Conservation (phyloP, 495 filamentous ascomycete species). For the Cercophora newfieldiana region DNA sequence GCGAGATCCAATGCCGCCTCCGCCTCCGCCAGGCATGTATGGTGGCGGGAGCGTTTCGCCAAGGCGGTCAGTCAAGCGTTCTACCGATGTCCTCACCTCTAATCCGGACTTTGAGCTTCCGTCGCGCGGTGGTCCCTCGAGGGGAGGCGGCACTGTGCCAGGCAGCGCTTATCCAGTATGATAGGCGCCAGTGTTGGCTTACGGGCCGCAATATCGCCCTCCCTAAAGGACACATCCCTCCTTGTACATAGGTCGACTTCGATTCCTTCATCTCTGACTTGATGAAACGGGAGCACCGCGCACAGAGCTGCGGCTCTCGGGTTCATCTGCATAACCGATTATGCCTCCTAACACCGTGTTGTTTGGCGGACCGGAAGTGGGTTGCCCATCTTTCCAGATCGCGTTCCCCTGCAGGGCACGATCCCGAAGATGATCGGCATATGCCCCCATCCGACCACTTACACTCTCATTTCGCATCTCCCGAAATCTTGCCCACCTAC, state of each 20-base stretch:
- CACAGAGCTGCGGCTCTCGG: neutral
- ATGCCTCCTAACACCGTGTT: neutral
- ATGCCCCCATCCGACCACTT: neutral
- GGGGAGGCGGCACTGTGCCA: conserved; percentile 32
- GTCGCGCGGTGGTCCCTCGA: conserved; percentile 28
- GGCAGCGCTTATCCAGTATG: conserved; percentile 40
- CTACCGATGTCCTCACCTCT: conserved; percentile 60
- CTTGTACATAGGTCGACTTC: neutral
- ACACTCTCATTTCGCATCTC: neutral
- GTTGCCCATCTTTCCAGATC: too few relatives aligned
- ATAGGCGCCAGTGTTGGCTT: too few relatives aligned
- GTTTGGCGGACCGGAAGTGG: neutral
- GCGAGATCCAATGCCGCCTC: conserved; percentile 52
- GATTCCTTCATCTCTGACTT: too few relatives aligned
- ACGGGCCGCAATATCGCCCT: neutral
- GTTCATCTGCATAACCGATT: neutral
- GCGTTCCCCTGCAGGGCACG: too few relatives aligned
- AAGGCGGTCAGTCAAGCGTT: conserved; percentile 46
- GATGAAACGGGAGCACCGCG: too few relatives aligned
- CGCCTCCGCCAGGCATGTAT: conserved; percentile 13
- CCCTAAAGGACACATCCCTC: neutral
- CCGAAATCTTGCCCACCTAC: neutral
- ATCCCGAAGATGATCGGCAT: neutral
- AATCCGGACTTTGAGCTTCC: conserved; percentile 77
- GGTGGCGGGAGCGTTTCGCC: conserved; percentile 18